phyloP scores from a whole-genome alignment of 345 rosid genomes.

The Lepidium sativum region DNA sequence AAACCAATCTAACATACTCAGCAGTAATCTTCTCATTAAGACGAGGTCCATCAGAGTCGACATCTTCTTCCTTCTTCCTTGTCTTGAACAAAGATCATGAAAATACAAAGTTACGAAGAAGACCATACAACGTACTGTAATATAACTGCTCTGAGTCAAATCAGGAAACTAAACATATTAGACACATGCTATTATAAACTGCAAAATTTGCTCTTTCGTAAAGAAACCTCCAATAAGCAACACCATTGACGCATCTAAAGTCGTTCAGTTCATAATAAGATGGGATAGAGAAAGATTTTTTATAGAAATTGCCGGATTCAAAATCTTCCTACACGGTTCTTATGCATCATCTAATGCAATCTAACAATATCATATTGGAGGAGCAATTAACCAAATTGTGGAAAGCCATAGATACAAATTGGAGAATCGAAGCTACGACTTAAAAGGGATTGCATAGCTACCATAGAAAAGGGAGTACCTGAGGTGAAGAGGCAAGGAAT shows the following conservation, averaged over 20 bases:
- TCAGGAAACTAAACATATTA: not conserved
- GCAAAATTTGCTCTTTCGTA: not conserved
- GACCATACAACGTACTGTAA: not conserved
- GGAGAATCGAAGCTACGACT: not conserved
- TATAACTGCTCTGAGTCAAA: not conserved
- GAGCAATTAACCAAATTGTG: not conserved
- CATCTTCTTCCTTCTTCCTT: constrained; percentile 18
- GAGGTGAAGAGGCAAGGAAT: constrained; percentile 24
- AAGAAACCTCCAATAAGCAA: not conserved
- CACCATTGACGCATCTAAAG: not conserved
- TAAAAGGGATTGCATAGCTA: not conserved
- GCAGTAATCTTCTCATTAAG: constrained; percentile 28
- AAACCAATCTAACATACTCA: constrained; percentile 21
- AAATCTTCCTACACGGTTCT: not conserved
- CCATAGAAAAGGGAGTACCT: not conserved
- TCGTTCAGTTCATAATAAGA: not conserved
- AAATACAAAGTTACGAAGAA: not conserved
- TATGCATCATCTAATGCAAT: not conserved
- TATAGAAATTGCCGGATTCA: not conserved
- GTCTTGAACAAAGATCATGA: not conserved
- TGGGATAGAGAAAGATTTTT: not conserved
- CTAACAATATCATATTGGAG: not conserved
- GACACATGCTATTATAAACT: not conserved
- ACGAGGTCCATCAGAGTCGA: constrained; percentile 28
- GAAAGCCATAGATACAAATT: not conserved